Base-by-base conservation (phyloP, 2,329 filamentous ascomycete species). In the Pseudopithomyces chartarum region DNA sequence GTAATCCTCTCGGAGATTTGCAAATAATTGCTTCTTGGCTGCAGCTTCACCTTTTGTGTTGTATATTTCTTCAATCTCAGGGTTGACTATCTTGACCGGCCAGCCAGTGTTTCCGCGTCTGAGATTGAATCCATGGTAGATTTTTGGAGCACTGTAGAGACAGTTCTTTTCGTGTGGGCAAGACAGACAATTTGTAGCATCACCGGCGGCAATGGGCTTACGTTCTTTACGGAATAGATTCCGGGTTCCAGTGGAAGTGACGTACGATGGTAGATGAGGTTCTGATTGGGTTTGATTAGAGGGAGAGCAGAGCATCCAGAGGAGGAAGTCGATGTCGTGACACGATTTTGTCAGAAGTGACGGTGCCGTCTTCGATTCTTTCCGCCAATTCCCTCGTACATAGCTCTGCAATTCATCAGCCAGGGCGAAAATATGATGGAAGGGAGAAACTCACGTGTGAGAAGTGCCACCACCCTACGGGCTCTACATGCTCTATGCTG, bases 381-480 rank as follows among this genome's bases (percentile, higher is more conserved):
- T 91, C 6, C 94, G 86, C 95, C 95, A 98, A 76, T 98, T 97
- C 15, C 95, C 95, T 44, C 56, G 19, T 19, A 58, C 56, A 19
- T 58, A 58, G 20, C 52, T 55, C 91, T 83, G 54, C 15, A 1
- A 10, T 11, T 15, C 12, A 17, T 51, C 17, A 51, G 36, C 20
- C 6, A 15, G 6, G 26, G 23, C 7, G 33, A 13, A 8, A 40
- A 32, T 17, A 5, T 12, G 6, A n/a, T 8, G 13, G n/a, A n/a
- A 44, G 10, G 3, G 15, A 26, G 13, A 11, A 10, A 52, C 52
- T 47, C 22, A 75, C 38, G 51, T 63, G 52, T 73, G 71, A n/a
- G 73, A 96, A 98, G 74, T 98, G 95, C 91, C 92, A 98, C 88
- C 90, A 96, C 0, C 95, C 95, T 0, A 99, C 89, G 0, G 95